These are phyloP conservation scores for Parathielavia appendiculata DNA, from an alignment of 495 filamentous ascomycete genomes.

Conservation along the genomic window DNA sequence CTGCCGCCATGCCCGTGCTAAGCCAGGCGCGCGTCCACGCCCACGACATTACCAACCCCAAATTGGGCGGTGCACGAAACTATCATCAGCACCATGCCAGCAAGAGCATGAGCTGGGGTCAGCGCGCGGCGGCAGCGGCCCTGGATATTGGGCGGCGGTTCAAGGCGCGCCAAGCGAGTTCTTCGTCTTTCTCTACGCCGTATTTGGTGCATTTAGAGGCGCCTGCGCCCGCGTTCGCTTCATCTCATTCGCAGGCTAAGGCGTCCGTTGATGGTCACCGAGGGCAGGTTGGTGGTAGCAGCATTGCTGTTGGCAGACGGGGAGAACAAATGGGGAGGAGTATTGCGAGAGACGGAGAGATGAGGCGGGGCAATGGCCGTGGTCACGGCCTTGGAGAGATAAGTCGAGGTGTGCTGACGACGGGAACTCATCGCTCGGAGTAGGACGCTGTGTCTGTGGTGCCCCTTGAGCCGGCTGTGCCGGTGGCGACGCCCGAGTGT, in stretches of 20 bases:
- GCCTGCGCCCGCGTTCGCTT: no score
- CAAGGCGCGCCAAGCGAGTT: slow-evolving; percentile 17
- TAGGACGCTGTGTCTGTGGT: slow-evolving; percentile 15
- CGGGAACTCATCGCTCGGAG: slow-evolving; percentile 3
- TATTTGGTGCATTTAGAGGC: no score
- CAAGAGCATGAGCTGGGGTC: slow-evolving; percentile 22
- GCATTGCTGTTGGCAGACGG: background rate
- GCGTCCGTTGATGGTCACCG: no score
- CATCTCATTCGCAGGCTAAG: no score
- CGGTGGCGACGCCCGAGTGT: slow-evolving; percentile 27
- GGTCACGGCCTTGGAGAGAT: no score
- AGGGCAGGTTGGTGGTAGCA: no score
- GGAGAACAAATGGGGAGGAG: no score
- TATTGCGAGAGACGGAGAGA: no score
- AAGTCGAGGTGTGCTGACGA: no score
- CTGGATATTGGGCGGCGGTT: slow-evolving; percentile 19
- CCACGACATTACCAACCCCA: background rate
- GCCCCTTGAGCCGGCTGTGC: background rate
- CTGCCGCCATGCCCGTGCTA: background rate
- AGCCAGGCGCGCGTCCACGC: background rate
- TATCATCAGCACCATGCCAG: slow-evolving; percentile 2
- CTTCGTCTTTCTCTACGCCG: background rate
- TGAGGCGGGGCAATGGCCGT: no score
- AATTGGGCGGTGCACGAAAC: background rate
- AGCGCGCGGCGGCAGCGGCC: slow-evolving; percentile 23